Evolutionary conservation across 345 rosid genomes (phyloP), one percentile per base, ranked within the genome.

Genomic region (Acer saccharum): DNA sequence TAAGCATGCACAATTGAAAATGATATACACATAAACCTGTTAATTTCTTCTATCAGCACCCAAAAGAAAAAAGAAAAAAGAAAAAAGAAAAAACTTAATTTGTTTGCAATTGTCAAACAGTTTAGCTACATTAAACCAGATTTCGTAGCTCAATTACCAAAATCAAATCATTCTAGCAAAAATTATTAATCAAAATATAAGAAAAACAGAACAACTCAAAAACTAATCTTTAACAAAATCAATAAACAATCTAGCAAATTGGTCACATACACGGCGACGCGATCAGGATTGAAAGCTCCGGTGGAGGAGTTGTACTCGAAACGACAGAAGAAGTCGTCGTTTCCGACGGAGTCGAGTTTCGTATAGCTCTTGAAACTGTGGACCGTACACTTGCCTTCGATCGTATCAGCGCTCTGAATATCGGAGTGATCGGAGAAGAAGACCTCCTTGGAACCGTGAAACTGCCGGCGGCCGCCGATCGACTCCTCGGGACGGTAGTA

Each of bases 401-500:
- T 92, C 3, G 99, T 94, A 71, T 94, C 99, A 1, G 97, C 93
- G 81, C 98, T 94, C 82, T 94, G 98, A 13, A 86, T 78, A 68
- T 94, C 99, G 44, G 76, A 86, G 80, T 96, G 99, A 78, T 96
- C 98, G 5, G 99, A 96, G 69, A 92, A 91, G 64, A 96, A 96
- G 1, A 96, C 89, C 85, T 96, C 99, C 80, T 94, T 94, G 13
- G 99, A 92, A 68, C 99, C 99, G 69, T 96, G 99, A 75, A 96
- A 96, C 80, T 88, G 97, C 61, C 98, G 81, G 78, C 99, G 87
- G 41, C 99, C 99, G 44, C 98, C 98, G 78, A 92, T 91, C 64
- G 99, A 91, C 74, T 96, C 99, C 91, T 96, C 99, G 64, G 99
- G 99, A 10, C 99, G 90, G 78, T 96, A 96, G 50, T 92, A 96